Base-by-base conservation (phyloP, 1,284 basidiomycete species). In the Chalciporus sp. region DNA sequence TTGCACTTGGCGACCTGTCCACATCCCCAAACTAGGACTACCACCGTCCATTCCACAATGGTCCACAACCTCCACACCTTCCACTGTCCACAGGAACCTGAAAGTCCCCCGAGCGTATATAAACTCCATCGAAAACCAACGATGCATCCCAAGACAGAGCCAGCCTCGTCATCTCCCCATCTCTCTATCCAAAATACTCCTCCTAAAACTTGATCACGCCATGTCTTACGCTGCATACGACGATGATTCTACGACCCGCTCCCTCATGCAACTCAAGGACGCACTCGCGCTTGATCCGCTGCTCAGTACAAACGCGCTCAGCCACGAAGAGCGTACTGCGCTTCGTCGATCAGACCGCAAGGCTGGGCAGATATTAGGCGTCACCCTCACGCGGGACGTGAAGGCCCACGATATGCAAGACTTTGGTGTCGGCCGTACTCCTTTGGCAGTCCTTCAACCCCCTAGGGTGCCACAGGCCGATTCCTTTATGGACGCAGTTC, bases 381-480 rank as follows among this genome's bases (percentile, higher is more conserved):
- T 58, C 19, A 58, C 58, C 17, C 43, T 59, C 51, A 58, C 58
- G 41, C 56, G 52, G 33, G 58, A 59, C 46, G 52, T 51, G 35
- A 44, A 42, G 27, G 31, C 31, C 23, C 14, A 49, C 19, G 26
- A 11, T 37, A 46, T 17, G 2, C 39, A 42, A 28, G n/a, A 49
- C n/a, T 19, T 19, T 27, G 28, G 28, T 19, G 28, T 29, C 33
- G 31, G 46, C 12, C 47, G 31, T 8, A 27, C 26, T 23, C 41
- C 29, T 8, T 48, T 47, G 17, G 20, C 42, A 43, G 26, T 29
- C 20, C 42, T 48, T 28, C 16, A 31, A 33, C 16, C 31, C 4
- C 41, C 10, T 7, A 29, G 10, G 17, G n/a, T 37, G 23, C 42
- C 28, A 26, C 35, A n/a, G 19, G 23, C 41, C n/a, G 28, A 9